Base-by-base conservation (phyloP, 768 basidiomycete genomes). In the Vishniacozyma victoriae region DNA sequence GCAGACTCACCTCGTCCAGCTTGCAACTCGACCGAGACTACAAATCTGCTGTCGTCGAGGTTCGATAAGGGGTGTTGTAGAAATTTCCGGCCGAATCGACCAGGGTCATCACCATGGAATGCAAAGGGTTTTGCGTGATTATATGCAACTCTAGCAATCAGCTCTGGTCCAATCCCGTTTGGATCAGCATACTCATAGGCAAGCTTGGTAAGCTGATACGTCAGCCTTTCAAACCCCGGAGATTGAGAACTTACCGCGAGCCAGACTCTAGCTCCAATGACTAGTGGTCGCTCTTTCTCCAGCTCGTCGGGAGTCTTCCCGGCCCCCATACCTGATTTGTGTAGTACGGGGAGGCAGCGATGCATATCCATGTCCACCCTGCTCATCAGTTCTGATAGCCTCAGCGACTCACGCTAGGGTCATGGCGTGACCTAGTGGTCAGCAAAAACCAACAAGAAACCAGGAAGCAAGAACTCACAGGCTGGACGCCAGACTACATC, bases 361-460 rank as follows among this genome's bases (percentile, higher is more conserved):
- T 60, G 57, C 33, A 67, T 33, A 11, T 59, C 61, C 57, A 63
- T 54, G 20, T 67, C 64, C 50, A 66, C n/a, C n/a, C n/a, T 59
- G 5, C 61, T 62, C 25, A 67, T 63, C 0, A 61, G 58, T 9
- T 61, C 35, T 5, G n/a, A n/a, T n/a, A n/a, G n/a, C n/a, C n/a
- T n/a, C n/a, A n/a, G n/a, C n/a, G n/a, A n/a, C n/a, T n/a, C n/a
- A n/a, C n/a, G n/a, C n/a, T n/a, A n/a, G n/a, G n/a, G n/a, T n/a
- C n/a, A n/a, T n/a, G n/a, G 61, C 64, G 40, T 67, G 64, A 16
- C 62, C 64, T n/a, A 53, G 59, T 18, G 64, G 64, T 43, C 64
- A 43, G 49, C 59, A 67, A 9, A 9, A 9, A 29, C 40, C 50
- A 2, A 57, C 62, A 18, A 63, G 61, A 36, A 61, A 61, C 64